Conservation (phyloP, 768 basidiomycete genomes). For the Pisolithus orientalis region DNA sequence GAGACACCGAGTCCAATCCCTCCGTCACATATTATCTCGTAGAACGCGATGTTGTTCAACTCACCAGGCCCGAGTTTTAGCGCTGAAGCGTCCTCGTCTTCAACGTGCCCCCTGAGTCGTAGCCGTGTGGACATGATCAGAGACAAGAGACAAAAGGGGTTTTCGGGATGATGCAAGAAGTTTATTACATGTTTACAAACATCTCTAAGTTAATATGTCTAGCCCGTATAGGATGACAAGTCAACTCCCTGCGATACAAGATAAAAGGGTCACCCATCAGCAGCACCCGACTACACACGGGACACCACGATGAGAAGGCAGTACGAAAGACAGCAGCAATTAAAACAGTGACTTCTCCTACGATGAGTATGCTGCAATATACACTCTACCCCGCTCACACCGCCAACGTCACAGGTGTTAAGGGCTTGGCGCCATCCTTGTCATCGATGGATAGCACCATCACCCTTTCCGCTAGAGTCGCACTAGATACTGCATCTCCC, state of each 20-base stretch:
- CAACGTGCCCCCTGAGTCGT: constrained; percentile 57
- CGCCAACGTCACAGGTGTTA: constrained; percentile 1
- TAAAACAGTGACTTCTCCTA: too few relatives aligned
- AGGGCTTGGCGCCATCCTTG: constrained; percentile 9
- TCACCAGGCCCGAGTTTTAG: constrained; percentile 75
- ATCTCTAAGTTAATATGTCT: constrained; percentile 30
- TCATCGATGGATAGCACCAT: constrained; percentile 33
- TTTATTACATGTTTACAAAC: constrained; percentile 33
- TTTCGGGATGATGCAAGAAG: constrained; percentile 6
- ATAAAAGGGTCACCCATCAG: constrained; percentile 10
- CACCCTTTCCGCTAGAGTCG: constrained; percentile 33
- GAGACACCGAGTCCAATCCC: background rate
- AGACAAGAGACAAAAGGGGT: constrained; percentile 14
- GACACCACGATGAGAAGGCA: constrained; percentile 1
- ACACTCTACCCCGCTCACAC: too few relatives aligned
- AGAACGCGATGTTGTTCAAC: background rate
- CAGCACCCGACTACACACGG: constrained; percentile 21
- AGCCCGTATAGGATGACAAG: constrained; percentile 21
- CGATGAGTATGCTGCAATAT: too few relatives aligned
- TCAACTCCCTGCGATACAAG: constrained; percentile 15
- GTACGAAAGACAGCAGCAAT: constrained; percentile 8
- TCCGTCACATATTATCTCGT: background rate
- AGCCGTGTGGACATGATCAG: constrained; percentile 46
- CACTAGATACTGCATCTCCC: constrained; percentile 29
- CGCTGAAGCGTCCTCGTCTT: constrained; percentile 83